Evolutionary conservation across 352 stramenopile genomes (phyloP).

Genomic region (Peronospora farinosa): DNA sequence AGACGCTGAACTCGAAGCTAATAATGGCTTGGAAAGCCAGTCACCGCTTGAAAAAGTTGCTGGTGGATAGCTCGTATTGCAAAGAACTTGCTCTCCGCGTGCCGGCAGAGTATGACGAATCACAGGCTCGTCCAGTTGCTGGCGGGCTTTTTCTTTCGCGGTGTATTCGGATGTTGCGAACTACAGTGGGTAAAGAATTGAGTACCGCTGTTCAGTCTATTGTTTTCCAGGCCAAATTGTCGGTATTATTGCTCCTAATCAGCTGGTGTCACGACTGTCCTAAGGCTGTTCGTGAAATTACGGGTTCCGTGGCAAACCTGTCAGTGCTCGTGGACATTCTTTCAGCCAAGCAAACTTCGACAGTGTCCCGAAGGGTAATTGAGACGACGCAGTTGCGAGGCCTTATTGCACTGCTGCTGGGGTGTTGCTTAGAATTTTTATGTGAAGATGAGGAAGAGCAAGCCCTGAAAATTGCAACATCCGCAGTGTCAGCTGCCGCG

Average conservation of each 20-base stretch:
- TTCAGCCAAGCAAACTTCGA: constrained; percentile 1
- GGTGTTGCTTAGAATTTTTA: constrained; percentile 53
- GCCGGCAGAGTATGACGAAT: constrained; percentile 37
- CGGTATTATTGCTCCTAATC: constrained; percentile 46
- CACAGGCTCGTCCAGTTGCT: constrained; percentile 41
- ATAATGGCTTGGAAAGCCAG: constrained; percentile 58
- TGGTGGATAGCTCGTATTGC: constrained; percentile 50
- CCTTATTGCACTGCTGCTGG: constrained; percentile 45
- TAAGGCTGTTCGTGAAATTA: constrained; percentile 51
- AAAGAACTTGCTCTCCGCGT: constrained; percentile 68
- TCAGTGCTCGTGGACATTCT: constrained; percentile 46
- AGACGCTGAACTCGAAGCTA: constrained; percentile 24
- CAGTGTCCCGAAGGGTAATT: constrained; percentile 7
- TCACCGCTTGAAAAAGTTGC: constrained; percentile 46
- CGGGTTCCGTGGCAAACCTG: constrained; percentile 51
- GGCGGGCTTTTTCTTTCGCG: constrained; percentile 59
- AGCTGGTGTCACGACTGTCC: constrained; percentile 54
- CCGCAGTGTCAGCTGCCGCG: constrained; percentile 5
- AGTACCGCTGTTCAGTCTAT: constrained; percentile 23
- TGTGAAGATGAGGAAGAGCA: constrained; percentile 30
- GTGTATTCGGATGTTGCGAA: constrained; percentile 41
- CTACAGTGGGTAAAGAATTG: constrained; percentile 1
- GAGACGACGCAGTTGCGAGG: constrained; percentile 38
- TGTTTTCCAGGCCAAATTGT: constrained; percentile 51
- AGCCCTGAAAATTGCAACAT: constrained; percentile 19